Evolutionary conservation across 129 eudicot genomes (phyloP).

Genomic region (Flaveria linearis): DNA sequence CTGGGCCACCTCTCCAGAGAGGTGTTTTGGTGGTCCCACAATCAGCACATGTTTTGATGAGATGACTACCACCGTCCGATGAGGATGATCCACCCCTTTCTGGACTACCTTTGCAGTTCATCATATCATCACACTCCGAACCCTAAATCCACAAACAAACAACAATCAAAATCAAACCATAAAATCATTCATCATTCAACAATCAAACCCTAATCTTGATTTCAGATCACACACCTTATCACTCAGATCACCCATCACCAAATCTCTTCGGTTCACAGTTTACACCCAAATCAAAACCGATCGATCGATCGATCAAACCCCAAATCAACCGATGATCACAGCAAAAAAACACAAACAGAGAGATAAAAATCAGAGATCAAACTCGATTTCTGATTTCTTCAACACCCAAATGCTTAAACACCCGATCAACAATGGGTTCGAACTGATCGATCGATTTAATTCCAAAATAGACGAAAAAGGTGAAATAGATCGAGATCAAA

Average conservation of each 20-base stretch:
- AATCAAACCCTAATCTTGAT: background rate
- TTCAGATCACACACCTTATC: conserved; percentile 67
- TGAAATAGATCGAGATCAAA: no score
- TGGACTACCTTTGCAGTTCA: conserved; percentile 46
- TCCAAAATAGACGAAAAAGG: no score
- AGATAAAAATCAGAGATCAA: background rate
- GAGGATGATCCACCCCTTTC: conserved; percentile 51
- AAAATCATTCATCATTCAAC: background rate
- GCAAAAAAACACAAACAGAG: background rate
- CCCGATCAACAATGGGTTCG: no score
- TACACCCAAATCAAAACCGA: conserved; percentile 6
- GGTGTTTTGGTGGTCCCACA: conserved; percentile 97
- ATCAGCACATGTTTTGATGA: conserved; percentile 69
- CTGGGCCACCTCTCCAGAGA: conserved; percentile 98
- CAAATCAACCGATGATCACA: background rate
- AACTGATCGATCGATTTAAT: no score
- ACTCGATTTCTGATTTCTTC: background rate
- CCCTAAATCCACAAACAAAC: conserved; percentile 37
- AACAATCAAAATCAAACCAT: background rate
- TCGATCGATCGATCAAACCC: background rate
- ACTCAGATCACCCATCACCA: conserved; percentile 67
- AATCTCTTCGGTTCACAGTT: conserved; percentile 9
- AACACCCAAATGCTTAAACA: no score
- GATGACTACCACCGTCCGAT: conserved; percentile 41
- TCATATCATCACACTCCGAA: conserved; percentile 58